Base-by-base conservation (phyloP, 495 filamentous ascomycete species). In the Penicillium parvum region DNA sequence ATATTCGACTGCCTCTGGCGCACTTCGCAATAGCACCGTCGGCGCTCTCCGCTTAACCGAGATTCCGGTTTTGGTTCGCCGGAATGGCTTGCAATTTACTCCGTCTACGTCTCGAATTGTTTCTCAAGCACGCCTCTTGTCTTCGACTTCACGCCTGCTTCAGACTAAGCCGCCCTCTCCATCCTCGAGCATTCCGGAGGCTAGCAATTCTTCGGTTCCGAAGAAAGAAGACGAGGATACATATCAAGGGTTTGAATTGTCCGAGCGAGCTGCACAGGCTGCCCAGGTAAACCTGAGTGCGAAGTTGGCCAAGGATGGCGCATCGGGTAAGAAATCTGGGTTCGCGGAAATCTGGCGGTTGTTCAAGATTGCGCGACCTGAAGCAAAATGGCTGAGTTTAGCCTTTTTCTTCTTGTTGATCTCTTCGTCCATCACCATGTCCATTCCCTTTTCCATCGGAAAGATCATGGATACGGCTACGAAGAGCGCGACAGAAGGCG, bases 391-490 rank as follows among this genome's bases (percentile, higher is more conserved):
- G 61, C 80, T 98, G n/a, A 71, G 72, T 9, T 66, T 82, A 19
- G 92, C 92, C 0, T 89, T 96, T 55, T 62, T 83, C 39, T 84
- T 92, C 60, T 74, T 98, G 37, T 67, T 97, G 22, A 69, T 95
- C 32, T 96, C 91, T 2, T 96, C 90, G 4, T 71, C 77, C 22
- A 86, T 98, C 47, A 92, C 89, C 21, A 94, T 97, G 82, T 87
- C 88, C 4, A 86, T 98, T 42, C 92, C 92, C 12, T 91, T 96
- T 54, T 94, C 90, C 0, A 95, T 98, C 49, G 92, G 92, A 17
- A 90, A 87, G 64, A 92, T 98, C 38, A 75, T 98, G 60, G 94
- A 98, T 66, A 75, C 87, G 28, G 86, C 89, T 19, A 88, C 85
- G 0, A 84, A 62, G 64, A 72, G 46, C 42, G 67, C 40, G 1